Evolutionary conservation across 2,329 filamentous ascomycete genomes (phyloP), one percentile per base, ranked within the genome.

Genomic region (Anisogramma anomala): DNA sequence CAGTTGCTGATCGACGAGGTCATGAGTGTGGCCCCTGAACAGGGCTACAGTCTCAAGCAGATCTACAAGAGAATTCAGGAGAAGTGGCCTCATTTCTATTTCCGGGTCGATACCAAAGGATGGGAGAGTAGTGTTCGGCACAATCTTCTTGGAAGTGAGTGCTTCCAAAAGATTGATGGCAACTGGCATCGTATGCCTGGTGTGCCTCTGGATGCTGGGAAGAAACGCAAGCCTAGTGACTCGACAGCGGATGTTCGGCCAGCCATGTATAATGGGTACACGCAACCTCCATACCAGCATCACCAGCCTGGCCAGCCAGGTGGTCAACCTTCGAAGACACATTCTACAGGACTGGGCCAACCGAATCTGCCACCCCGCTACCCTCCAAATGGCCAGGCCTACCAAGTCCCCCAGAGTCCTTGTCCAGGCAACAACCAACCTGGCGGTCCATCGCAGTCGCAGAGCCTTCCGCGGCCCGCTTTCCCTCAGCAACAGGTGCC

Each of bases 71-170:
- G 72, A 36, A 78, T 78, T 39, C 71, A 69, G 49, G 62, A 65
- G 45, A 65, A 64, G 49, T 77, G 77, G 49, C 72, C 72, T 8
- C 77, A 69, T 64, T 78, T 73, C 48, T 72, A 69, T 49, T 77
- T 77, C 51, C 65, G 63, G 40, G 71, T 72, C 14, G 72, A 74
- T 52, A 77, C 74, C 5, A 78, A 76, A 53, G 74, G 74, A n/a
- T 78, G 74, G 74, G 73, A 78, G 54, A 77, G 73, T 49, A 77
- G 72, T 50, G 74, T 78, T n/a, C 69, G 74, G 1, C 74, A 78
- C 50, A 78, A 77, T 42, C 64, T 78, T 20, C 75, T 77, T 49
- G 73, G 72, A 2, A 77, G 77, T 53, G 69, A 72, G 48, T 74
- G 72, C 6, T 78, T 78, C 53, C 65, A 63, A 48, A 78, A 77